These are phyloP conservation scores for Rheum nobile DNA, from an alignment of 148 eudicot genomes.

Conservation along the genomic window DNA sequence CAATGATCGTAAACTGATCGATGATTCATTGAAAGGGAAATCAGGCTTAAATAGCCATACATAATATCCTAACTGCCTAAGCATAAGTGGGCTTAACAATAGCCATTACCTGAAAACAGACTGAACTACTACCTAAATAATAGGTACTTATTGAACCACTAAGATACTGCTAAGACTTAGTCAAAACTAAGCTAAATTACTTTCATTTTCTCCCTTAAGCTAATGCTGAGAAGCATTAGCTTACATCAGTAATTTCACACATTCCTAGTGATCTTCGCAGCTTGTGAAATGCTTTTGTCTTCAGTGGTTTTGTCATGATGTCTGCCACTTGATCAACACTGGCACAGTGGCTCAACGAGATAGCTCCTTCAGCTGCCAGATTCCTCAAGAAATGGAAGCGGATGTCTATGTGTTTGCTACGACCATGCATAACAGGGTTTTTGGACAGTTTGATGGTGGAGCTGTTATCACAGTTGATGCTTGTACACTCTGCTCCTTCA, in stretches of 20 bases:
- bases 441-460: background rate
- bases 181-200: too few relatives aligned
- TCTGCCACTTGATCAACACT: background rate
- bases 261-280: background rate
- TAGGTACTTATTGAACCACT: too few relatives aligned
- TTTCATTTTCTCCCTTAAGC: background rate
- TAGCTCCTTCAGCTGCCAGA: background rate
- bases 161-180: too few relatives aligned
- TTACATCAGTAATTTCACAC: background rate
- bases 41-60: too few relatives aligned
- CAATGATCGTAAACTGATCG: too few relatives aligned
- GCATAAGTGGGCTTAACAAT: too few relatives aligned
- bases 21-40: too few relatives aligned
- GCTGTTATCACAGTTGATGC: background rate
- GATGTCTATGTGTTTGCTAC: background rate
- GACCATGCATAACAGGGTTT: background rate
- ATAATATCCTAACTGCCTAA: too few relatives aligned
- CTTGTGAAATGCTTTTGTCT: background rate
- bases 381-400: background rate
- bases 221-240: background rate
- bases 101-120: too few relatives aligned
- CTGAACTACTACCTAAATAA: too few relatives aligned
- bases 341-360: too few relatives aligned
- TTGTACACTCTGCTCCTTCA: background rate
- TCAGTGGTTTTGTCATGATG: background rate